Base-by-base conservation (phyloP, 2,329 filamentous ascomycete species). In the Phyllosticta paracitricarpa region DNA sequence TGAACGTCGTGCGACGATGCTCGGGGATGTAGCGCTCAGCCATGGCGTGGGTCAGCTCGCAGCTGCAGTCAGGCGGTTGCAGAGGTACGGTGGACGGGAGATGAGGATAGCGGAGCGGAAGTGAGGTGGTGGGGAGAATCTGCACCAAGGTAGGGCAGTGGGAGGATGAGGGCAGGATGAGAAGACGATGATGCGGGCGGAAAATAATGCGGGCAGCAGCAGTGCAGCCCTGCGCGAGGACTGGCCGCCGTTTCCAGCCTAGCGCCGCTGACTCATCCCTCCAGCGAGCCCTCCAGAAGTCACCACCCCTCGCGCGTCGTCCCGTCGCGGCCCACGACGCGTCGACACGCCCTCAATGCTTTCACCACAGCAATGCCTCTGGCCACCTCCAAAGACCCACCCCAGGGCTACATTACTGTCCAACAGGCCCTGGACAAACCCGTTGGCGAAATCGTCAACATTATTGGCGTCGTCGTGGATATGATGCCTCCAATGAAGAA, bases 11-110 rank as follows among this genome's bases (percentile, higher is more conserved):
- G 75, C 94, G 92, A 77, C 94, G 91, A 83, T 99, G 94, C 82
- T 99, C 94, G 77, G 94, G 94, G 73, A 99, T 99, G 82, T 97
- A 99, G 73, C 94, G 90, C 78, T 99, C 94, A 77, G 94, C 89
- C 94, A 99, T 99, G 71, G 66, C 67, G 73, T 68, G 4, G n/a
- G 54, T 35, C 51, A 35, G 51, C 40, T 54, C 54, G 40, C 28
- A 24, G 35, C 26, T 14, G 30, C 5, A 24, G 59, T 51, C 12
- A 30, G 59, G 30, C 35, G 51, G 54, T 24, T 17, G 33, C 54
- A 12, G 48, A 54, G 24, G 55, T 26, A 52, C n/a, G 40, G 25
- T 22, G 22, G 28, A 51, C 40, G 40, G 55, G 48, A 48, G 51
- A 62, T 26, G 28, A 25, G 22, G 54, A 14, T 51, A 28, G 22